Evolutionary conservation across 1,284 basidiomycete species (phyloP).

Genomic region (Blastosporella zonata): DNA sequence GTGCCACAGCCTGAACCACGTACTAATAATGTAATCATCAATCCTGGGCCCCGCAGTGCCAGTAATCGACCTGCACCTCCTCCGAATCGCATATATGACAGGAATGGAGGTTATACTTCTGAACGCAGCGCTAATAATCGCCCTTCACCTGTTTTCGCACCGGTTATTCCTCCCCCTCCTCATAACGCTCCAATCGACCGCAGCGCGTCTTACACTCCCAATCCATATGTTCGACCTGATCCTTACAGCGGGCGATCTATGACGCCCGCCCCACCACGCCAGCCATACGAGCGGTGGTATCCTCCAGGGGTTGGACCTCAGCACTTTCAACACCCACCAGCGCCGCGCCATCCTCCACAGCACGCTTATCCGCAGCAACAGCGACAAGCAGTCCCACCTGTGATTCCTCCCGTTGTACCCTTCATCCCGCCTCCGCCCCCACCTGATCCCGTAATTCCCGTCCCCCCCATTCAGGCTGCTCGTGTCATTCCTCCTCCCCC

Average conservation of each 20-base stretch:
- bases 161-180: neutral
- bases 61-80: neutral
- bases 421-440: neutral
- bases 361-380: neutral
- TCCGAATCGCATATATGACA: neutral
- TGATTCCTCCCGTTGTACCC: neutral
- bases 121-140: neutral
- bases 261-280: neutral
- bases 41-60: too few relatives aligned
- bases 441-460: neutral
- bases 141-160: slow-evolving; percentile 1
- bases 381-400: neutral
- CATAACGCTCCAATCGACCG: neutral
- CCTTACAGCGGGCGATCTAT: neutral
- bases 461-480: neutral
- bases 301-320: slow-evolving; percentile 3
- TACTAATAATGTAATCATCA: too few relatives aligned
- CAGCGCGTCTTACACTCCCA: neutral
- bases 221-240: neutral
- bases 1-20: too few relatives aligned
- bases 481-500: neutral
- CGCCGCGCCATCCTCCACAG: neutral
- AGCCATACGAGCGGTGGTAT: slow-evolving; percentile 3
- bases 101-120: neutral
- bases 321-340: neutral